These are phyloP conservation scores for Dichotomocladium elegans DNA, from an alignment of 371 early-diverging fungal genomes.

Conservation along the genomic window DNA sequence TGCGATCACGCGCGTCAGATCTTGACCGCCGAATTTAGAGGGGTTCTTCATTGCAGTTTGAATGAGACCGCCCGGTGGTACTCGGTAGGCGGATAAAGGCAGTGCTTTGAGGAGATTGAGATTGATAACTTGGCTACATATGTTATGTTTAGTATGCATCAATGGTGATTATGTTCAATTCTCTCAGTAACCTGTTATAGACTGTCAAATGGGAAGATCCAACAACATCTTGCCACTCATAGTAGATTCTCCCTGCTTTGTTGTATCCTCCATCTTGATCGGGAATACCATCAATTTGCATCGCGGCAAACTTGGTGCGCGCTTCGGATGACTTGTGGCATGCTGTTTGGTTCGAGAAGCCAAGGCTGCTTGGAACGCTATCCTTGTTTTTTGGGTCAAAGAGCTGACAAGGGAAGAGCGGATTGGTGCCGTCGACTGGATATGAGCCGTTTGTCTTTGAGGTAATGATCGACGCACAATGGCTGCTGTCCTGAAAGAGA, in stretches of 20 bases:
- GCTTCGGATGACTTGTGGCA: conserved; percentile 60
- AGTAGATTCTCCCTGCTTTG: conserved; percentile 63
- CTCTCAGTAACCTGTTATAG: conserved; percentile 75
- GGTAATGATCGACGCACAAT: conserved; percentile 54
- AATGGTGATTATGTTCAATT: neutral
- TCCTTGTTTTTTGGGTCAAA: conserved; percentile 32
- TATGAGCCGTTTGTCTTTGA: conserved; percentile 33
- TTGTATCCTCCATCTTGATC: conserved; percentile 34
- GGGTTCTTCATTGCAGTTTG: conserved; percentile 16
- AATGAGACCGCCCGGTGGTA: conserved; percentile 34
- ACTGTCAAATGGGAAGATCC: conserved; percentile 55
- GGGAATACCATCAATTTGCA: conserved; percentile 32
- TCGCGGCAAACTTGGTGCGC: conserved; percentile 25
- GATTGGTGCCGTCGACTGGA: conserved; percentile 17
- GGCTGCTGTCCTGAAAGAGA: conserved; percentile 68
- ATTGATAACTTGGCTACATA: conserved; percentile 40
- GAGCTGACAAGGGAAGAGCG: conserved; percentile 72
- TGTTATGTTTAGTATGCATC: neutral
- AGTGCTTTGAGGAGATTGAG: conserved; percentile 34
- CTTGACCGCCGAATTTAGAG: conserved; percentile 29
- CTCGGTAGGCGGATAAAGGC: conserved; percentile 19
- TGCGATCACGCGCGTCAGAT: conserved; percentile 32
- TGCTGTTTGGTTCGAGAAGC: conserved; percentile 50
- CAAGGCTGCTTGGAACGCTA: conserved; percentile 38
- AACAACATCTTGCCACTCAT: conserved; percentile 68